phyloP scores from a whole-genome alignment of 257 asterid species.

The Linderniella brevidens region DNA sequence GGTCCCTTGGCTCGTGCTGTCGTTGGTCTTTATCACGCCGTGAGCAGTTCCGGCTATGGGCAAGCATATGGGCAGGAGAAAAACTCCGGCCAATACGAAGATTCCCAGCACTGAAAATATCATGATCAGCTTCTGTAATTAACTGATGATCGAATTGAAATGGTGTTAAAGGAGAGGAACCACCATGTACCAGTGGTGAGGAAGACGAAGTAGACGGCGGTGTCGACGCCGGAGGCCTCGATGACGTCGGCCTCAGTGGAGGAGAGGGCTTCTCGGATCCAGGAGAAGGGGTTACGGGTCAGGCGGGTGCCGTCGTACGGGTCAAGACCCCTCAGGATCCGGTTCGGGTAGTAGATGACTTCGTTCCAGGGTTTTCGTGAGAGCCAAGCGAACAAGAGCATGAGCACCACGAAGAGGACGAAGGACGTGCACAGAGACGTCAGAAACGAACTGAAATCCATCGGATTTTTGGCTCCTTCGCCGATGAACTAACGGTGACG shows the following conservation, averaged over 20 bases:
- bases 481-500: too few species aligned
- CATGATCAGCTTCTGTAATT: not conserved
- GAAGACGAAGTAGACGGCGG: conserved; percentile 91
- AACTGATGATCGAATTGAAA: not conserved
- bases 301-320: conserved; percentile 31
- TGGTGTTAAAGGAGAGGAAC: not conserved
- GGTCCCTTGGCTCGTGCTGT: conserved; percentile 43
- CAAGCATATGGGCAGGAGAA: conserved; percentile 65
- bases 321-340: conserved; percentile 46
- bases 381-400: conserved; percentile 46
- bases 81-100: conserved; percentile 42
- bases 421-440: conserved; percentile 54
- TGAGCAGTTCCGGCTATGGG: conserved; percentile 56
- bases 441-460: conserved; percentile 50
- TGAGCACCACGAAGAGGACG: conserved; percentile 23
- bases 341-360: conserved; percentile 44
- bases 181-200: conserved; percentile 46
- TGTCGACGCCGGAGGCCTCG: conserved; percentile 69
- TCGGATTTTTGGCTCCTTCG: conserved; percentile 6
- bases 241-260: conserved; percentile 77
- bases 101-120: conserved; percentile 51
- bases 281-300: conserved; percentile 47
- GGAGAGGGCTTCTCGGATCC: conserved; percentile 69
- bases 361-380: conserved; percentile 31
- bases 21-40: conserved; percentile 13